Percentiles rank a stretch among this genome's conserved stretches.
phyloP scores from a whole-genome alignment of 352 stramenopile species.

The Phytophthora sp. region DNA sequence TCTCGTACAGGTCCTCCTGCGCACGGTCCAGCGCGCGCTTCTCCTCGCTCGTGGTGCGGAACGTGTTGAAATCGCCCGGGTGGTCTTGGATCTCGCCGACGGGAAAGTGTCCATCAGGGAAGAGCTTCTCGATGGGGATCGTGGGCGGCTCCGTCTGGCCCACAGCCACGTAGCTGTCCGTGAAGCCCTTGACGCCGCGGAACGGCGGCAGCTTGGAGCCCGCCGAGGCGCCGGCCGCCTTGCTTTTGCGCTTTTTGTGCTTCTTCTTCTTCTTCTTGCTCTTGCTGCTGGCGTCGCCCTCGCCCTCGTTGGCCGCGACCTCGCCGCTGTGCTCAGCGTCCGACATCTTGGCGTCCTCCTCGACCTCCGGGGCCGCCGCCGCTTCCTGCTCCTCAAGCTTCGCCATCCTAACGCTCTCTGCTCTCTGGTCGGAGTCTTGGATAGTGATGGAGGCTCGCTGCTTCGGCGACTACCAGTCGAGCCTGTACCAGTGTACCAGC shows the following conservation, averaged over 20 bases:
- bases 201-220: constrained; percentile 67
- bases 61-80: constrained; percentile 93
- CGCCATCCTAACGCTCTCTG: constrained; percentile 10
- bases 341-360: constrained; percentile 21
- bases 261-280: constrained; percentile 83
- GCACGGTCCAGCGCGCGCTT: constrained; percentile 87
- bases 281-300: constrained; percentile 5
- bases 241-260: constrained; percentile 78
- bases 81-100: constrained; percentile 95
- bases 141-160: constrained; percentile 96
- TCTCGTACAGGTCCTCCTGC: constrained; percentile 58
- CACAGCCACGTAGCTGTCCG: constrained; percentile 93
- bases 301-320: background rate
- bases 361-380: background rate
- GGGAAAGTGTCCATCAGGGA: constrained; percentile 75
- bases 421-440: constrained; percentile 5
- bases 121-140: constrained; percentile 90
- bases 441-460: constrained; percentile 6
- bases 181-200: constrained; percentile 88
- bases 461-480: background rate
- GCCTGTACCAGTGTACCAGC: background rate
- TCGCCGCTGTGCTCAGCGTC: constrained; percentile 24
- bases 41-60: constrained; percentile 87
- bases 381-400: constrained; percentile 32
- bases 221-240: constrained; percentile 13